phyloP scores from a whole-genome alignment of 2,329 filamentous ascomycete species.

The Orbilia javanica region DNA sequence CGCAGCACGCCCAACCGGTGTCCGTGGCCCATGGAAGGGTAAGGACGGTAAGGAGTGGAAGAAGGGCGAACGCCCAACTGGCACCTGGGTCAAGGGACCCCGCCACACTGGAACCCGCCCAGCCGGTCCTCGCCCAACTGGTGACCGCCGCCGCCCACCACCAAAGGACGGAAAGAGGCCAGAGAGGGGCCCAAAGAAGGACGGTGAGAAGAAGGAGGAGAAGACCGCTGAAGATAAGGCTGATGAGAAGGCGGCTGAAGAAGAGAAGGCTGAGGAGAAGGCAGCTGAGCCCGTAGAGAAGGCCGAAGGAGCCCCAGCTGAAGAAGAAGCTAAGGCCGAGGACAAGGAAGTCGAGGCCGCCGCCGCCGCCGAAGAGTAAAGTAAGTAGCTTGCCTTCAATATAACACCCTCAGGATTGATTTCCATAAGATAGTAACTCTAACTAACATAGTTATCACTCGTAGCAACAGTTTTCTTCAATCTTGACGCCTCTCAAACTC shows the following conservation, averaged over 20 bases:
- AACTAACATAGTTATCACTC: background rate
- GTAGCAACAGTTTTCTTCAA: background rate
- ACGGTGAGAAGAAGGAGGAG: background rate
- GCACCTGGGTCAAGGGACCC: background rate
- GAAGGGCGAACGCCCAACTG: background rate
- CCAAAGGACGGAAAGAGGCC: constrained; percentile 3
- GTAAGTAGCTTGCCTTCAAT: background rate
- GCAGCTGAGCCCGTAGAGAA: background rate
- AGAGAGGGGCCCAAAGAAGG: constrained; percentile 1
- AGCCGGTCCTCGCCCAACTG: background rate
- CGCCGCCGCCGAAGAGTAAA: constrained; percentile 12
- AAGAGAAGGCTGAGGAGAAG: background rate
- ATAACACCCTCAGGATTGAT: background rate
- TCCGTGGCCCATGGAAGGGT: constrained; percentile 17
- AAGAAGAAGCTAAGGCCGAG: background rate
- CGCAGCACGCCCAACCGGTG: constrained; percentile 18
- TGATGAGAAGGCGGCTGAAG: background rate
- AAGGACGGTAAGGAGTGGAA: constrained; percentile 11
- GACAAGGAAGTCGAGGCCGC: background rate
- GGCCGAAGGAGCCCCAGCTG: no score
- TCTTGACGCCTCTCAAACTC: background rate
- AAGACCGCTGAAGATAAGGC: constrained; percentile 12
- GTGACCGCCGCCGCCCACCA: constrained; percentile 1
- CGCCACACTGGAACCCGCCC: constrained; percentile 25
- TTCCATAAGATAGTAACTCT: background rate